Evolutionary conservation across 129 eudicot genomes (phyloP), one percentile per base, ranked within the genome.

Genomic region (Flaveria linearis): DNA sequence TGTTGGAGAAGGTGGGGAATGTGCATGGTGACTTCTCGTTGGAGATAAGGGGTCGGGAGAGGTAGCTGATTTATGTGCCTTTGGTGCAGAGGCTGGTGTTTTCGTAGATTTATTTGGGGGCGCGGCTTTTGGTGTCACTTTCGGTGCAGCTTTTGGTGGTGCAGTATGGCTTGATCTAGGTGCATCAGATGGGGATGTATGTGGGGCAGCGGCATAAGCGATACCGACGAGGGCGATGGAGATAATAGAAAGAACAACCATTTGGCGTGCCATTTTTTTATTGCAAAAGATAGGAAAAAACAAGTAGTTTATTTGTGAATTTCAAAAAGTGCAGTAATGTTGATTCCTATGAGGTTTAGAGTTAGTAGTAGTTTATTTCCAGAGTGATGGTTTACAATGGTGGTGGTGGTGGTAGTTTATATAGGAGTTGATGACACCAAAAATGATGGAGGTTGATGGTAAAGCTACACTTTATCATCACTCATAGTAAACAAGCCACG

Each of bases 211-310:
- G 10, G 78, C 64, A 11, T 45, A 72, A 17, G 63, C 58, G 13
- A 53, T 22, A 2, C 79, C 82, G 14, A 64, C 11, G 69, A 82
- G 62, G 22, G 71, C 78, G 16, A 82, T 5, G 49, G 68, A 42
- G 16, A 77, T 73, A 33, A 77, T 79, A 47, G 75, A 79, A 71
- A 82, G 82, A 52, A 71, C 79, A 71, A 77, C 51, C 49, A 66
- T 30, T 70, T 52, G 85, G 71, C 79, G 85, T 47, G 75, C 71
- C 85, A 82, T 30, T 30, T 30, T 30, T 3, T 30, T 30, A 0
- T 82, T 78, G 13, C 22, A n/a, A 74, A 73, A 73, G 23, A 51
- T 62, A 30, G 73, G 50, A 39, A 49, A 72, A 5, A 25, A 28
- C 51, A 52, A 7, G 65, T 47, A 46, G 65, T 3, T 49, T 63